A percentile compares a stretch with the other conserved stretches of the same genome.
phyloP scores from a whole-genome alignment of 805 yeast genomes.

The Saturnispora serradocipensis region DNA sequence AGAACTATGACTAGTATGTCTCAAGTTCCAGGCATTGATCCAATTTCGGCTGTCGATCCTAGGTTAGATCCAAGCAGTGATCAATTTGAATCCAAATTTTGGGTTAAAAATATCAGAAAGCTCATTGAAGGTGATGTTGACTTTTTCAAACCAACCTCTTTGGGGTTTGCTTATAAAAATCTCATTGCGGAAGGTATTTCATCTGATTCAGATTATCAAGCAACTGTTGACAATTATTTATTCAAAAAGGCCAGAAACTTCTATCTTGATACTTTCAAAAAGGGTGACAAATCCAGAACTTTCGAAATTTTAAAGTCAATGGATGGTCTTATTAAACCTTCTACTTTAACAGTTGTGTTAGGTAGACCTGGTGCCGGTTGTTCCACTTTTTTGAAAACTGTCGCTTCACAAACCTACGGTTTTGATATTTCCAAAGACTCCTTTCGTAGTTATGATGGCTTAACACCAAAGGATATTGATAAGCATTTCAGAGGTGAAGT shows the following conservation, averaged over 20 bases:
- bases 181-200: slow-evolving; percentile 58
- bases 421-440: slow-evolving; percentile 41
- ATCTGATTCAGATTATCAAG: slow-evolving; percentile 58
- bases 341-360: slow-evolving; percentile 59
- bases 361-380: slow-evolving; percentile 86
- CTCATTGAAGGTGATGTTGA: slow-evolving; percentile 47
- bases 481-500: slow-evolving; percentile 59
- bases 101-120: slow-evolving; percentile 59
- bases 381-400: slow-evolving; percentile 54
- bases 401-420: slow-evolving; percentile 52
- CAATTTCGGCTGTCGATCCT: slow-evolving; percentile 30
- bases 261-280: slow-evolving; percentile 19
- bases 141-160: slow-evolving; percentile 49
- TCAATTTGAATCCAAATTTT: slow-evolving; percentile 49
- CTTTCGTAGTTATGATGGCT: slow-evolving; percentile 43
- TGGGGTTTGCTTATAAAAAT: slow-evolving; percentile 52
- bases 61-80: slow-evolving; percentile 50
- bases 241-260: slow-evolving; percentile 27
- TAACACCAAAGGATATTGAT: slow-evolving; percentile 41
- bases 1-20: slow-evolving; percentile 41
- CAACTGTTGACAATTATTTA: slow-evolving; percentile 41
- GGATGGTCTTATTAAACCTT: slow-evolving; percentile 56
- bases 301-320: slow-evolving; percentile 53
- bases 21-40: slow-evolving; percentile 39
- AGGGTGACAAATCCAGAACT: slow-evolving; percentile 25